Conservation (phyloP, 306 rosid species). For the Rosa rugosa region DNA sequence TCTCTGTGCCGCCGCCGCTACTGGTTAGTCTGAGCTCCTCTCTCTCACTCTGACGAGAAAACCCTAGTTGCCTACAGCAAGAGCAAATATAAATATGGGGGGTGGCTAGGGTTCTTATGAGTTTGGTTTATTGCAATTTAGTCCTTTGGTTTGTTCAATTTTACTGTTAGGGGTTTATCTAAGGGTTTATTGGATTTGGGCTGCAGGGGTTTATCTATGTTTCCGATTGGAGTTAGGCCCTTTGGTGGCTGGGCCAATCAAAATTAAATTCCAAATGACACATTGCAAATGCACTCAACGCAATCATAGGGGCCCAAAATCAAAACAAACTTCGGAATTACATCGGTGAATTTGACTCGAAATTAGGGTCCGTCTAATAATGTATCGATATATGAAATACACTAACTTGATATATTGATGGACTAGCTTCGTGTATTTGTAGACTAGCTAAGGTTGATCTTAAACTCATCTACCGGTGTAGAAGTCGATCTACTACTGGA, state of each 20-base stretch:
- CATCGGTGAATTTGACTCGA: neutral
- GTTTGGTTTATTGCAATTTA: neutral
- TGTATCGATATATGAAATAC: too few relatives aligned
- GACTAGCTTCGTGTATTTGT: too few relatives aligned
- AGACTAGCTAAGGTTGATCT: too few relatives aligned
- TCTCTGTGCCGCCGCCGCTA: conserved; percentile 11
- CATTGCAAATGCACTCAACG: neutral
- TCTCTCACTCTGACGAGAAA: conserved; percentile 9
- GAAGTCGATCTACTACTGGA: too few relatives aligned
- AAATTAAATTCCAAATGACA: neutral
- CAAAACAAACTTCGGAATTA: neutral
- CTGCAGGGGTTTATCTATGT: neutral
- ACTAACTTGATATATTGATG: too few relatives aligned
- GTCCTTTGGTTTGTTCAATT: neutral
- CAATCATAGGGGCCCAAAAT: neutral
- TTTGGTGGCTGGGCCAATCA: neutral
- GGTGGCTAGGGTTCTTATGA: conserved; percentile 39
- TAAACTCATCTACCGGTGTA: too few relatives aligned
- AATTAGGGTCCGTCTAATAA: too few relatives aligned
- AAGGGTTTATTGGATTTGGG: neutral
- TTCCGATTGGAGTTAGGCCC: neutral
- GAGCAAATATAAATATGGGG: conserved; percentile 11
- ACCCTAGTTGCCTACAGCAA: conserved; percentile 13
- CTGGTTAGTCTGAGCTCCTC: neutral
- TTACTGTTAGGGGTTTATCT: neutral